Evolutionary conservation across 148 eudicot species (phyloP), one percentile per base, ranked within the genome.

Genomic region (Talinum fruticosum): DNA sequence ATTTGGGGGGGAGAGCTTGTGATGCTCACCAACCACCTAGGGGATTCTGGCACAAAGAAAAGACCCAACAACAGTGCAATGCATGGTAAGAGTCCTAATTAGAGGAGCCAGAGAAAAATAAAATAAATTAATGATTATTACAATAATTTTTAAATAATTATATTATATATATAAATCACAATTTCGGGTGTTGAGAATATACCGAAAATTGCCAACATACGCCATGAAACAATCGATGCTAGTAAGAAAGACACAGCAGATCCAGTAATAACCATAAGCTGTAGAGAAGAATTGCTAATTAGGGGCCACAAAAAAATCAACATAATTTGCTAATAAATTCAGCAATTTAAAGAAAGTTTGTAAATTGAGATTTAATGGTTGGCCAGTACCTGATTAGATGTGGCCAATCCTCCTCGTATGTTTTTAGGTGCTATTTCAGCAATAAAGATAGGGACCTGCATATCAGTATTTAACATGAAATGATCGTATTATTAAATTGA

Each of bases 21-120:
- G n/a, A 71, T 65, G 37, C 86, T 72, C 54, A 90, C 97, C 88
- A 88, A 89, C 97, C 93, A 92, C 84, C 97, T 86, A 26, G 93
- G 97, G 47, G 97, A 92, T 73, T 92, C 97, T 0, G 97, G 97
- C 66, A 92, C 86, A 78, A 92, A 83, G 81, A 87, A 83, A 2
- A 90, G 82, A 14, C 97, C 93, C 36, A 78, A 69, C 5, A 92
- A 82, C 69, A 87, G 80, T 57, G 73, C 51, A 53, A 88, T 62
- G 83, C 92, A 90, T 0, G 97, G 97, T 49, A 84, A 18, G 71
- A 87, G 30, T 18, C 92, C 96, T 66, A 14, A 10, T 24, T 32
- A 64, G 5, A 10, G 54, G 16, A 49, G 54, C 54, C 54, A 13
- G 14, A 49, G 18, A 49, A 49, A 16, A 49, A 18, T 49, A 10